Conservation (phyloP, 2,329 filamentous ascomycete species). For the Colletotrichum theobromicola region DNA sequence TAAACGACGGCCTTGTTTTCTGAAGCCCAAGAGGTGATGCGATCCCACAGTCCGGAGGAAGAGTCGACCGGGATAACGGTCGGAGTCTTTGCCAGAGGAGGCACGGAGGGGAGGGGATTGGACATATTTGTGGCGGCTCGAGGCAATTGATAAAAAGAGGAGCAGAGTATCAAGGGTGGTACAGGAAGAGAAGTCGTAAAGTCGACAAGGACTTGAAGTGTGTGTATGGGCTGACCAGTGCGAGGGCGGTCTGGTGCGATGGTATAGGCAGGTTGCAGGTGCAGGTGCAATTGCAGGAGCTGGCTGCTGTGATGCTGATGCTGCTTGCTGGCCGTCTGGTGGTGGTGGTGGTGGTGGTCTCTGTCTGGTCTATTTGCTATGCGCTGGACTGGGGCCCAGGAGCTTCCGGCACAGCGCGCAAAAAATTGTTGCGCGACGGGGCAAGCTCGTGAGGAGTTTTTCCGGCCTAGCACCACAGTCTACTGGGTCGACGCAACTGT, state of each 20-base stretch:
- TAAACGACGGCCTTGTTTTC: conserved; percentile 97
- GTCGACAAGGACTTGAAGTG: background rate
- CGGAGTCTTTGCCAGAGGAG: conserved; percentile 44
- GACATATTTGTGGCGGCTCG: conserved; percentile 38
- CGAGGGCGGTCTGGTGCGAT: conserved; percentile 24
- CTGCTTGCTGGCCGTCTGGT: background rate
- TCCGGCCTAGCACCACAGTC: conserved; percentile 6
- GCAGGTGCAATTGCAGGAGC: conserved; percentile 23
- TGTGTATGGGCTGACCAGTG: conserved; percentile 15
- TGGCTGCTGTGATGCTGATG: conserved; percentile 13
- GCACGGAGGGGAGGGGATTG: conserved; percentile 53
- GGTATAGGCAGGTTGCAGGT: conserved; percentile 35
- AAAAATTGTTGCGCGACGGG: conserved; percentile 25
- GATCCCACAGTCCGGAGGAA: conserved; percentile 82
- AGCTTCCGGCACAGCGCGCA: conserved; percentile 9
- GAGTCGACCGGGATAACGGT: conserved; percentile 54
- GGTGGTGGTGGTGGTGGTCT: background rate
- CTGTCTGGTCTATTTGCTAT: conserved; percentile 4
- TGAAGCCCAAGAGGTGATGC: conserved; percentile 87
- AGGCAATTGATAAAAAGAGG: conserved; percentile 25
- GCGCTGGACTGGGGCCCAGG: conserved; percentile 6
- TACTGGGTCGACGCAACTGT: background rate
- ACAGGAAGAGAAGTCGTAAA: background rate
- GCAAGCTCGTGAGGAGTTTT: conserved; percentile 20
- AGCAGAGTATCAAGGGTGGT: conserved; percentile 22